Percentiles rank a stretch among this genome's conserved stretches.
Evolutionary conservation across 1,139 yeast species (phyloP).

Genomic region (Debaryomycetaceae sp.): DNA sequence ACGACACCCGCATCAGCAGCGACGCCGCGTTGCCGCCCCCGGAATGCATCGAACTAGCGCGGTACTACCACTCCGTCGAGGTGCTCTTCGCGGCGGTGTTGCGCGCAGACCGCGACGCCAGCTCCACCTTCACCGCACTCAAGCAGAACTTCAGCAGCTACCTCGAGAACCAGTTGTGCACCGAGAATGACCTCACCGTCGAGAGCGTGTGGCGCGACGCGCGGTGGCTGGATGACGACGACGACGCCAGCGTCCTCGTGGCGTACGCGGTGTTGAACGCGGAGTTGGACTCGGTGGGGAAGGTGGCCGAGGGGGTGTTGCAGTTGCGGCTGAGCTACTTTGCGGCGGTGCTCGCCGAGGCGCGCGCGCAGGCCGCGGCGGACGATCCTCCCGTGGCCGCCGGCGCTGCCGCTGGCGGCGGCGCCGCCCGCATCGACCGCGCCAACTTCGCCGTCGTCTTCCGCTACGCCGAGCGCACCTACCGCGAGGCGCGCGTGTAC

Average conservation of each 20-base stretch:
- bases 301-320: constrained; percentile 21
- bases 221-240: constrained; percentile 11
- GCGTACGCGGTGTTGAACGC: constrained; percentile 28
- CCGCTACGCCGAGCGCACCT: constrained; percentile 33
- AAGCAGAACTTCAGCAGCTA: constrained; percentile 20
- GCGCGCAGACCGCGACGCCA: constrained; percentile 13
- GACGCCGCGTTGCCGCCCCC: too few species aligned
- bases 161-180: constrained; percentile 7
- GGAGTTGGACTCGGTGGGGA: constrained; percentile 17
- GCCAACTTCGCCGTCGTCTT: constrained; percentile 26
- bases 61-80: constrained; percentile 31
- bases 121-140: constrained; percentile 18
- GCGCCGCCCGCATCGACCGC: neutral
- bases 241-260: constrained; percentile 20
- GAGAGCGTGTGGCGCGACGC: neutral
- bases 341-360: constrained; percentile 12
- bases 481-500: constrained; percentile 21
- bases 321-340: constrained; percentile 22
- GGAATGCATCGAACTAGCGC: constrained; percentile 34
- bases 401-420: too few species aligned
- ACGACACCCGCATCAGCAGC: too few species aligned
- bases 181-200: neutral
- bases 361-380: constrained; percentile 6
- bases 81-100: constrained; percentile 20
- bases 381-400: too few species aligned